Evolutionary conservation across 306 rosid species (phyloP), one percentile per base, ranked within the genome.

Genomic region (Vigna radiata): DNA sequence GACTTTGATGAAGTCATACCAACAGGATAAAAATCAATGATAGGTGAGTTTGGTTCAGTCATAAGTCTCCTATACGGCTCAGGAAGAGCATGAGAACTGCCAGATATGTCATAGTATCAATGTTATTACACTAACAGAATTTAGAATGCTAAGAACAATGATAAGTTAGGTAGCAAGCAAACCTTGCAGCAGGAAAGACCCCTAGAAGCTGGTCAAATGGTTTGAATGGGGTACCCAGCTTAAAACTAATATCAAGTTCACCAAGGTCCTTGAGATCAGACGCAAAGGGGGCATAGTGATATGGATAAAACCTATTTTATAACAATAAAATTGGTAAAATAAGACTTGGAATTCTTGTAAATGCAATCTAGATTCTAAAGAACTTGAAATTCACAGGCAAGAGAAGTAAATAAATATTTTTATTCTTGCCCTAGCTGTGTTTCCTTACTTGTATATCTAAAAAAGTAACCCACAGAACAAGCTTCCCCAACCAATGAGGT

Each of bases 131-230:
- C 33, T 14, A 72, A 66, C 66, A 9, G 37, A 37, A 2, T 55
- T 75, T 18, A 58, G 53, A 1, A 53, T 19, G 64, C 58, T 33
- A 33, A 37, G n/a, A 9, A 31, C n/a, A 52, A 75, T 4, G 25
- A 36, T 31, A 54, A 72, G 72, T 64, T 21, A 25, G 59, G 52
- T 21, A 23, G 44, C 19, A 11, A 55, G 44, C 77, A 56, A 41
- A 96, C 99, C 99, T 96, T 68, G 99, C 99, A 69, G 98, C 97
- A 64, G 99, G 99, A 59, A 96, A 96, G 68, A 92, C 99, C 69
- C 98, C 99, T 56, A 96, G 82, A 62, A 96, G 97, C 89, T 96
- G 99, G 85, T 96, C 88, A 84, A 92, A 96, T 43, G 99, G 99
- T 87, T 93, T 92, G 75, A 96, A 96, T 47, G 99, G 99, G 33